These are phyloP conservation scores for Colletotrichum graminicola DNA, from an alignment of 2,329 filamentous ascomycete genomes.

Conservation along the genomic window DNA sequence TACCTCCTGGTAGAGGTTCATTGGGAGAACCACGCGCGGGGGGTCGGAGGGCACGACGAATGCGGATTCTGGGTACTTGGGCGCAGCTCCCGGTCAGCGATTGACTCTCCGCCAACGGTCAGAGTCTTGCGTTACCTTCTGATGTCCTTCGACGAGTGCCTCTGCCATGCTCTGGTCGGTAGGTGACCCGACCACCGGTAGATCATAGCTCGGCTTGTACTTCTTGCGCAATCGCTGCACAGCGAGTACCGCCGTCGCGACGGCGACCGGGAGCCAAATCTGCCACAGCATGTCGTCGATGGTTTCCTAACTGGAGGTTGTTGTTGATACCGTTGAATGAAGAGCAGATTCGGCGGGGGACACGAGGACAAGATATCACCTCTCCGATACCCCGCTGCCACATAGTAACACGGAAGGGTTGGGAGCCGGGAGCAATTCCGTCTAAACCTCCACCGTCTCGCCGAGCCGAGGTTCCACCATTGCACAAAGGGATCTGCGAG, in stretches of 20 bases:
- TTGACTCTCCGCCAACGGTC: neutral
- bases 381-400: too few species aligned
- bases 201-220: constrained; percentile 9
- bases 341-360: neutral
- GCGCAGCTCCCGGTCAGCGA: neutral
- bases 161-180: constrained; percentile 11
- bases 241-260: constrained; percentile 1
- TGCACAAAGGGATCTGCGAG: neutral
- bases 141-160: constrained; percentile 20
- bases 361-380: neutral
- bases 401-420: neutral
- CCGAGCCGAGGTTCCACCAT: neutral
- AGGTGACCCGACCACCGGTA: constrained; percentile 27
- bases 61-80: constrained; percentile 28
- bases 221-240: constrained; percentile 23
- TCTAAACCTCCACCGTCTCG: neutral
- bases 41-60: constrained; percentile 32
- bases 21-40: constrained; percentile 33
- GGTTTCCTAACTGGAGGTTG: too few species aligned
- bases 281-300: constrained; percentile 28
- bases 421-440: neutral
- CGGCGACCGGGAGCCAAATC: constrained; percentile 11
- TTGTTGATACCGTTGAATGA: neutral
- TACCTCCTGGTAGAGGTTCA: constrained; percentile 34
- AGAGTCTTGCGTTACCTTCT: neutral